These are phyloP conservation scores for Brassica hybrid DNA, from an alignment of 441 rosid species.

Conservation along the genomic window DNA sequence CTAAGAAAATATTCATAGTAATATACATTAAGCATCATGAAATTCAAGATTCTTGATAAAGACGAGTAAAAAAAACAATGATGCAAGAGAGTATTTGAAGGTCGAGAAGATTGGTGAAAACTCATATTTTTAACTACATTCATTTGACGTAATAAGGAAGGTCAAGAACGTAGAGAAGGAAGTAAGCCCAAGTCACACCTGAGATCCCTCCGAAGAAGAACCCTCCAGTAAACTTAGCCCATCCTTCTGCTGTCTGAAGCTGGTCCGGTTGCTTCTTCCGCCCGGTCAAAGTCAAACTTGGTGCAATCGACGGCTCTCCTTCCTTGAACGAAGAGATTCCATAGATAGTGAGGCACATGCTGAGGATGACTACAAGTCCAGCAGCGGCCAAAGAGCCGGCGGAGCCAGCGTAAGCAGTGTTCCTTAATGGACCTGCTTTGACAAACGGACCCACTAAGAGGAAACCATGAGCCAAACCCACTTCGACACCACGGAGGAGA, in stretches of 20 bases:
- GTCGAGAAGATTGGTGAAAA: not conserved
- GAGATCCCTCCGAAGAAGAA: conserved; percentile 97
- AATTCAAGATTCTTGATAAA: conserved; percentile 33
- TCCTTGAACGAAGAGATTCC: conserved; percentile 80
- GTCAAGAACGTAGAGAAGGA: conserved; percentile 80
- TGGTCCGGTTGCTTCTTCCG: conserved; percentile 95
- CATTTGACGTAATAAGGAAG: conserved; percentile 90
- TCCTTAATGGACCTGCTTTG: conserved; percentile 84
- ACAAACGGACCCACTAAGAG: conserved; percentile 93
- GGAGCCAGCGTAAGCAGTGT: conserved; percentile 71
- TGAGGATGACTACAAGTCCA: conserved; percentile 83
- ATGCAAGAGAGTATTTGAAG: conserved; percentile 25
- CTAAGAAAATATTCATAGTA: conserved; percentile 17
- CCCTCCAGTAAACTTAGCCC: conserved; percentile 91
- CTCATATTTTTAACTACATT: conserved; percentile 30
- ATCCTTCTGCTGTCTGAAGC: conserved; percentile 91
- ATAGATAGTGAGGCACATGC: conserved; percentile 88
- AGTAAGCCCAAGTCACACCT: conserved; percentile 94
- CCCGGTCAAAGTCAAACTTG: conserved; percentile 81
- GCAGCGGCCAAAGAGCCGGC: conserved; percentile 95
- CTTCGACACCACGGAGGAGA: conserved; percentile 87
- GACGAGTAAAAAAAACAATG: conserved; percentile 22
- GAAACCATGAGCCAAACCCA: conserved; percentile 88
- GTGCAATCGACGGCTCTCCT: conserved; percentile 87
- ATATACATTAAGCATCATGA: conserved; percentile 30